Base-by-base conservation (phyloP, 164 flowering plant species). In the Euptelea pleiosperma region DNA sequence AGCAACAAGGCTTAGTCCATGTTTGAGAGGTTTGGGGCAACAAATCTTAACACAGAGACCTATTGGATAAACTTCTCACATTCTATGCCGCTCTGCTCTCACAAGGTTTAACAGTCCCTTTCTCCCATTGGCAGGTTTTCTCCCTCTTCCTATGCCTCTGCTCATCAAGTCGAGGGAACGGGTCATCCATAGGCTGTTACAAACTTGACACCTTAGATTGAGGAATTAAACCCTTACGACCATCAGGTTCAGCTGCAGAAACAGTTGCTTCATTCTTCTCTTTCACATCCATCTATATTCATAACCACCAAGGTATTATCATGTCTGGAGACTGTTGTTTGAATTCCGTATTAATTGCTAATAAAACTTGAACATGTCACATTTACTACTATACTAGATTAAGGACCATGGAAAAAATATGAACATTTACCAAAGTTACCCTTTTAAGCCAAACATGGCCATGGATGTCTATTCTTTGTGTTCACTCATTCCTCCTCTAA, bases 1-100 rank as follows among this genome's bases (percentile, higher is more conserved):
- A 86, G 87, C 51, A 86, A 67, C 1, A 90, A 86, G n/a, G 93
- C 93, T 61, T 86, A 82, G 60, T 86, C 93, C 93, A 86, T 86
- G 67, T 86, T 86, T 7, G 93, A 86, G 44, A 84, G 82, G 42
- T 86, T 86, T 4, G 94, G 94, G 11, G 84, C 90, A 28, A 86
- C 88, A 11, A 88, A 84, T 71, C 90, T 71, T 52, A 86, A 59
- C 15, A 90, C 88, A 59, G 84, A 86, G 60, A 86, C 84, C 43
- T 88, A 62, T 63, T 86, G 94, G 67, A 84, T 86, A 22, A 86
- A 85, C 74, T 86, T 86, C 70, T 86, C 94, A 0, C 94, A 73
- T 62, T n/a, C 94, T 71, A 73, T 84, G 89, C 51, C 94, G 52
- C 68, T 86, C 94, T 2, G 94, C 94, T 73, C 82, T 88, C 43